phyloP scores from a whole-genome alignment of 2,329 filamentous ascomycete species.

The Colletotrichum filicis region DNA sequence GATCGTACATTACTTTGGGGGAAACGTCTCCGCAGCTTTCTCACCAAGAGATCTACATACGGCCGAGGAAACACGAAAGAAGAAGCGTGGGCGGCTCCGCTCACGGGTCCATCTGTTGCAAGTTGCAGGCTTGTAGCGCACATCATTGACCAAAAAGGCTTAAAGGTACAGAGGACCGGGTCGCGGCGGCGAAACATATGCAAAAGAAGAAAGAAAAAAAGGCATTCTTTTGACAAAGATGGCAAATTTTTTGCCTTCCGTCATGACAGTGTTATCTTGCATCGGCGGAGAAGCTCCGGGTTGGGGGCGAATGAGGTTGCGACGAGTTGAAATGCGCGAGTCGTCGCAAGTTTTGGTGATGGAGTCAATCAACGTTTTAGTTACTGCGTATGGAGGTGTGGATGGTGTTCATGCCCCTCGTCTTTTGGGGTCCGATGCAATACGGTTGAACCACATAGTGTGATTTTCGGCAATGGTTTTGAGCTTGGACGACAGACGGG shows the following conservation, averaged over 20 bases:
- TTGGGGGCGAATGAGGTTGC: not conserved
- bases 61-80: not conserved
- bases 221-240: too few relatives aligned
- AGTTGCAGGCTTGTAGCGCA: not conserved
- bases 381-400: not conserved
- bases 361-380: too few relatives aligned
- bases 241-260: too few relatives aligned
- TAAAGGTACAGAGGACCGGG: not conserved
- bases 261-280: not conserved
- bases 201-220: not conserved
- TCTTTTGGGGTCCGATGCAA: not conserved
- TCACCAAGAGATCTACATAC: slow-evolving; percentile 15
- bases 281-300: not conserved
- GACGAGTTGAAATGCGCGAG: not conserved
- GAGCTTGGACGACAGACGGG: not conserved
- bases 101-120: not conserved
- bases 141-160: not conserved
- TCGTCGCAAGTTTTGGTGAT: not conserved
- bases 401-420: not conserved
- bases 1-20: slow-evolving; percentile 18
- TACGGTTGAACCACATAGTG: not conserved
- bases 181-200: not conserved
- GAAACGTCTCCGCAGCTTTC: slow-evolving; percentile 4
- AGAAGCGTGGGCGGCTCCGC: not conserved
- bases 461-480: not conserved